Evolutionary conservation across 2,329 filamentous ascomycete species (phyloP).

Genomic region (Tolypocladium guangdongense): DNA sequence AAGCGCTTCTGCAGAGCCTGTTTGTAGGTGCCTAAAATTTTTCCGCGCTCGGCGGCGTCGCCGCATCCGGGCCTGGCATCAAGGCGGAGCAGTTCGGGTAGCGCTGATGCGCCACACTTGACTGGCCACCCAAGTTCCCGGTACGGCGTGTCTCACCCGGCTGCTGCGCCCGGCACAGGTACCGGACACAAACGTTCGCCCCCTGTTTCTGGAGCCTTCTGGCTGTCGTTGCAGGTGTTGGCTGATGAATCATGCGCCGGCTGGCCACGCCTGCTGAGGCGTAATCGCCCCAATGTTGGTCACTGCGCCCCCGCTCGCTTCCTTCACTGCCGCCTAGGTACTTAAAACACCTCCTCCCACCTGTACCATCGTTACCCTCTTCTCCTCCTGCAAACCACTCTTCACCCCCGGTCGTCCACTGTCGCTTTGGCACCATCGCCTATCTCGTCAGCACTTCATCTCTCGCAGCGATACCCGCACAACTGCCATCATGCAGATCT

Average conservation of each 20-base stretch:
- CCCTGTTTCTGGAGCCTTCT: conserved; percentile 29
- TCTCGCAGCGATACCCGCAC: conserved; percentile 12
- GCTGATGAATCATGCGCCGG: conserved; percentile 26
- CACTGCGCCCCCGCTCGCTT: conserved; percentile 19
- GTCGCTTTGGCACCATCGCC: conserved; percentile 3
- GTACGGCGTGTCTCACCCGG: conserved; percentile 8
- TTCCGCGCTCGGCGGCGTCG: not conserved
- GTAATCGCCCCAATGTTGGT: conserved; percentile 12
- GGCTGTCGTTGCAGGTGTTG: conserved; percentile 12
- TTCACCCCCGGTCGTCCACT: conserved; percentile 5
- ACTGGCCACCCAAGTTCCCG: conserved; percentile 2
- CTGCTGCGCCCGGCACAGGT: conserved; percentile 7
- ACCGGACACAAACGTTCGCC: conserved; percentile 7
- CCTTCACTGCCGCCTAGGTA: conserved; percentile 11
- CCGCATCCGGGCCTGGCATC: not conserved
- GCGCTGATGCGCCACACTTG: not conserved
- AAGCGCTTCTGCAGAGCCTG: not conserved
- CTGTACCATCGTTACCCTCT: conserved; percentile 5
- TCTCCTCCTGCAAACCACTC: conserved; percentile 8
- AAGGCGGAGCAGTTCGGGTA: not conserved
- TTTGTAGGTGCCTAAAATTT: not conserved
- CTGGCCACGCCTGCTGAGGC: conserved; percentile 8
- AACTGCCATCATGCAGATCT: conserved; percentile 76
- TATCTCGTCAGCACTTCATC: conserved; percentile 8
- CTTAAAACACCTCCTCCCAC: conserved; percentile 19